Conservation (phyloP, 495 filamentous ascomycete genomes). For the Immersiella caudata region DNA sequence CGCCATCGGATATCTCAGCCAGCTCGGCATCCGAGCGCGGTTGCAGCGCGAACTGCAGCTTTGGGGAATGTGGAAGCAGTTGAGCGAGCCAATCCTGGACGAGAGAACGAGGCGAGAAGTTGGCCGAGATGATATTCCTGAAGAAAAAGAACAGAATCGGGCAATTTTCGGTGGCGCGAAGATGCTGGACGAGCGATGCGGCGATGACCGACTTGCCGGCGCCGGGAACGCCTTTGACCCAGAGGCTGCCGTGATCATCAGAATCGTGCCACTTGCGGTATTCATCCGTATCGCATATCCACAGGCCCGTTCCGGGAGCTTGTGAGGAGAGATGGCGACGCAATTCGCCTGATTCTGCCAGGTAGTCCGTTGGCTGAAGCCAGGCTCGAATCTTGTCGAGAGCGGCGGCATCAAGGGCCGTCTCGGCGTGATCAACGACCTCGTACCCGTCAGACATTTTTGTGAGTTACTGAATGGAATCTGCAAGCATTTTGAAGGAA, state of each 20-base stretch:
- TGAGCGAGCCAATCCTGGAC: slow-evolving; percentile 49
- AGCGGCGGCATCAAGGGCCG: slow-evolving; percentile 18
- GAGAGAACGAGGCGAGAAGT: slow-evolving; percentile 42
- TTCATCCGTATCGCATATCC: slow-evolving; percentile 40
- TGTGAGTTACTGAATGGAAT: not conserved
- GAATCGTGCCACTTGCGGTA: slow-evolving; percentile 47
- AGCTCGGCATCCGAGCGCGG: slow-evolving; percentile 21
- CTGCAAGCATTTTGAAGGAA: too few relatives aligned
- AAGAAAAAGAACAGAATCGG: slow-evolving; percentile 57
- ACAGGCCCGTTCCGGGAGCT: slow-evolving; percentile 47
- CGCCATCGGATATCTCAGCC: slow-evolving; percentile 15
- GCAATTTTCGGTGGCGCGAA: slow-evolving; percentile 31
- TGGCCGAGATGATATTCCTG: slow-evolving; percentile 50
- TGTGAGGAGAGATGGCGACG: slow-evolving; percentile 41
- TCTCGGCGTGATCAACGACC: slow-evolving; percentile 17
- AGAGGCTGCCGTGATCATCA: slow-evolving; percentile 39
- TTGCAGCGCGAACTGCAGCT: slow-evolving; percentile 36
- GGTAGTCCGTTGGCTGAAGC: slow-evolving; percentile 41
- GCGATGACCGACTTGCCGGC: slow-evolving; percentile 53
- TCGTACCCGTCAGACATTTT: slow-evolving; percentile 16
- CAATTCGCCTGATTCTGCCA: slow-evolving; percentile 27
- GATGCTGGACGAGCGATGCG: slow-evolving; percentile 36
- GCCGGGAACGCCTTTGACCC: slow-evolving; percentile 51
- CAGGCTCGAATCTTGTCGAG: slow-evolving; percentile 34
- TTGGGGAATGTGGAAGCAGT: slow-evolving; percentile 39